Evolutionary conservation across 345 rosid genomes (phyloP).

Genomic region (Boechera divaricarpa): DNA sequence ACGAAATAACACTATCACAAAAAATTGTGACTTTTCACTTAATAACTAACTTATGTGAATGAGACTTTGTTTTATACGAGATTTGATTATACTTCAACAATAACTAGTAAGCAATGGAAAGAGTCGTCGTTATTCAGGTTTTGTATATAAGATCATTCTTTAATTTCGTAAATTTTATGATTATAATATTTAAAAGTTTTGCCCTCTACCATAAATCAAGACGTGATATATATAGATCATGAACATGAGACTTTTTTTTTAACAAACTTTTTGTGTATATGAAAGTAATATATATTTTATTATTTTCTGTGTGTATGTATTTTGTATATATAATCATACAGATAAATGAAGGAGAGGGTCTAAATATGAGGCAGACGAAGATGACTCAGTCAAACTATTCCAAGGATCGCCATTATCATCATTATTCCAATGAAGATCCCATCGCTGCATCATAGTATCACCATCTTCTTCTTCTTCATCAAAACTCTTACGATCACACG

Average conservation of each 20-base stretch:
- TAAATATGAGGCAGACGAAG: constrained; percentile 63
- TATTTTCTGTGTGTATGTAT: constrained; percentile 23
- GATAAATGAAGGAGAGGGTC: constrained; percentile 78
- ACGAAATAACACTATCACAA: too few relatives aligned
- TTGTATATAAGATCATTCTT: not conserved
- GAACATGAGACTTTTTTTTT: not conserved
- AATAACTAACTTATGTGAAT: too few relatives aligned
- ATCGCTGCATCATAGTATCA: constrained; percentile 46
- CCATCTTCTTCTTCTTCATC: constrained; percentile 51
- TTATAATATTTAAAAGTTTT: not conserved
- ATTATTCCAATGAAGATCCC: constrained; percentile 43
- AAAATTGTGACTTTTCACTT: too few relatives aligned
- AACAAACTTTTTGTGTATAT: constrained; percentile 1
- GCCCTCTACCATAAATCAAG: not conserved
- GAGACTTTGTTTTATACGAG: too few relatives aligned
- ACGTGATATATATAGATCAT: not conserved
- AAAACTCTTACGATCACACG: constrained; percentile 52
- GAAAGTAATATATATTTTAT: constrained; percentile 15
- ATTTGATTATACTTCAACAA: too few relatives aligned
- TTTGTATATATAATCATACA: constrained; percentile 50
- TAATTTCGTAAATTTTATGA: not conserved
- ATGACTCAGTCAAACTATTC: constrained; percentile 64
- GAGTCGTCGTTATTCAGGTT: not conserved
- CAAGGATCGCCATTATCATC: constrained; percentile 58
- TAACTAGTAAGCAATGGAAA: too few relatives aligned